phyloP scores from a whole-genome alignment of 768 basidiomycete species.

The Termitomyces sp. region DNA sequence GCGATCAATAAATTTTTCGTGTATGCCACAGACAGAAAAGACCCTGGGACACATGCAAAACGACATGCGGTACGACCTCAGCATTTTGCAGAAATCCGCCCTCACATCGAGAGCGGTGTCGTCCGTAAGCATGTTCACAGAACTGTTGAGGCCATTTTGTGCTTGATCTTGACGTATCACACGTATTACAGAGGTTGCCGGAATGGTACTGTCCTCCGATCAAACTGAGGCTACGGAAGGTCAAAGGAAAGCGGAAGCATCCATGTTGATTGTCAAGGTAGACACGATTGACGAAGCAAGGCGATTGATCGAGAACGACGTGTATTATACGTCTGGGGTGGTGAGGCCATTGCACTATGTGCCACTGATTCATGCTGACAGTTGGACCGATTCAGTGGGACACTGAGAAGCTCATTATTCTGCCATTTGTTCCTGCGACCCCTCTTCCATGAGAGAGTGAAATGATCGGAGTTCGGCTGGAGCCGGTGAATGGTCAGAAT shows the following conservation, averaged over 20 bases:
- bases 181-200: slow-evolving; percentile 40
- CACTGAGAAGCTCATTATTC: slow-evolving; percentile 45
- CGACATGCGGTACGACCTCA: slow-evolving; percentile 40
- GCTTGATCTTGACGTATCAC: neutral
- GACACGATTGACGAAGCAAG: slow-evolving; percentile 41
- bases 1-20: slow-evolving; percentile 38
- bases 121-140: slow-evolving; percentile 28
- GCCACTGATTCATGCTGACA: neutral
- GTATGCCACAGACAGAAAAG: slow-evolving; percentile 51
- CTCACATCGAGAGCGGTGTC: slow-evolving; percentile 32
- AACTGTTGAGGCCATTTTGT: neutral
- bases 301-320: slow-evolving; percentile 26
- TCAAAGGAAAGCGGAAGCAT: slow-evolving; percentile 44
- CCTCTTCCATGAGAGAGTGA: slow-evolving; percentile 16
- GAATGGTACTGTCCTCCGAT: slow-evolving; percentile 44
- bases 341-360: slow-evolving; percentile 19
- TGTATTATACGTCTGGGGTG: slow-evolving; percentile 35
- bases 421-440: slow-evolving; percentile 40
- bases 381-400: slow-evolving; percentile 44
- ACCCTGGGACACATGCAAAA: slow-evolving; percentile 33
- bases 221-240: slow-evolving; percentile 26
- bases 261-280: slow-evolving; percentile 45
- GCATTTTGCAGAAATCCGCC: slow-evolving; percentile 37
- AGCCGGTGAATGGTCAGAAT: neutral
- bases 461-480: slow-evolving; percentile 5